Base-by-base conservation (phyloP, 129 eudicot genomes). In the Flaveria trinervia region DNA sequence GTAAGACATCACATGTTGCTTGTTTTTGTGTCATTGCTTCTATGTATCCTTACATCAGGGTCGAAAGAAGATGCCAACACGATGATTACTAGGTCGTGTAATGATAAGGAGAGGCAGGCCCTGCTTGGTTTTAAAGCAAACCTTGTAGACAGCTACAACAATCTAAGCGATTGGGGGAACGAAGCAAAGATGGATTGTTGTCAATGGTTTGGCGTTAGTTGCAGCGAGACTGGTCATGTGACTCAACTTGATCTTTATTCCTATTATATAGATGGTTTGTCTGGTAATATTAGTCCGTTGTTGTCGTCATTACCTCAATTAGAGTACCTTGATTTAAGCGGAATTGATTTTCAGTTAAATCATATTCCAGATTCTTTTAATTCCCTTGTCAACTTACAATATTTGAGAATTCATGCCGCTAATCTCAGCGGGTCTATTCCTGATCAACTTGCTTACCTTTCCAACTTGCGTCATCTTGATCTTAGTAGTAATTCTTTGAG, bases 211-310 rank as follows among this genome's bases (percentile, higher is more conserved):
- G 81, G 86, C 3, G 74, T 87, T 13, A 8, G 14, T 0, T 82
- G 92, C 30, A 18, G 70, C 69, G 26, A 3, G 11, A 79, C 83
- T 0, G 79, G 83, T 77, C 81, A 60, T 80, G 85, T 82, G 15
- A 67, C 50, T 10, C 3, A 0, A 0, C 56, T 85, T 46, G 44
- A 76, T 79, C 85, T 83, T 61, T n/a, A 55, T 55, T 10, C 66
- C 22, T 20, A 20, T 20, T 20, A 20, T 20, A 20, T 20, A 20
- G 22, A 20, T 20, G 22, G 1, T 9, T 1, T 71, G 9, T 18
- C 2, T 9, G 85, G 83, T 85, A 52, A 66, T 3, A 76, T 75
- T 15, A 82, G 77, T 68, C 60, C 33, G 1, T 69, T 75, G 3
- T 79, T 82, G 25, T 76, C 30, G 22, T 52, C 70, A 20, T 52